Base-by-base conservation (phyloP, 108 stramenopile species). In the Skeletonema costatum region DNA sequence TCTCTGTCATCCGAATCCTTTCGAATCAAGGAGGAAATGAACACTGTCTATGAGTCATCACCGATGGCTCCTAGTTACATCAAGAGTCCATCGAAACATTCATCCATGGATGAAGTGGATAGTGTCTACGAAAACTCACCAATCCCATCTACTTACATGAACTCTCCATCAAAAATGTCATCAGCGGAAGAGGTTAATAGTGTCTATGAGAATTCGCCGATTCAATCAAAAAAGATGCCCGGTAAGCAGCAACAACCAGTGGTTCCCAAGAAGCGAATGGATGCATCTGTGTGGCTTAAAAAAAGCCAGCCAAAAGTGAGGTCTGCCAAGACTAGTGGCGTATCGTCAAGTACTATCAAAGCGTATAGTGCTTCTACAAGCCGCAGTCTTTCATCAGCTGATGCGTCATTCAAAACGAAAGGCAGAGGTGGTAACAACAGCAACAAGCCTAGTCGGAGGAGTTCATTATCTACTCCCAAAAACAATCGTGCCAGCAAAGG, bases 51-150 rank as follows among this genome's bases (percentile, higher is more conserved):
- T 41, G 38, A 70, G 38, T 25, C 70, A 59, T 60, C 56, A 7
- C 70, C 70, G 17, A 70, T 70, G 12, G 33, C 70, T 21, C 21
- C 21, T n/a, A 70, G 58, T 56, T 70, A 70, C 42, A 58, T 70
- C 59, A 36, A 41, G 17, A 59, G 56, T 60, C 35, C 70, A 14
- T 59, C 58, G 10, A 60, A 59, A 38, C 59, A 59, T 21, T 56
- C 53, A 25, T 56, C 21, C 53, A 29, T 10, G 9, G 53, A 56
- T 25, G 53, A 56, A 25, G 53, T 56, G 7, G 53, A 56, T 21
- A 56, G 53, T 25, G 25, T 56, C 9, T 56, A 56, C 25, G 6
- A 56, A 2, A 56, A 56, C 2, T 56, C 53, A 56, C 53, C 53
- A 7, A 56, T 56, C 25, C 53, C 53, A 29, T 56, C 53, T 10